Evolutionary conservation across 1,139 yeast genomes (phyloP), one percentile per base, ranked within the genome.

Genomic region (Lipomyces yarrowii): DNA sequence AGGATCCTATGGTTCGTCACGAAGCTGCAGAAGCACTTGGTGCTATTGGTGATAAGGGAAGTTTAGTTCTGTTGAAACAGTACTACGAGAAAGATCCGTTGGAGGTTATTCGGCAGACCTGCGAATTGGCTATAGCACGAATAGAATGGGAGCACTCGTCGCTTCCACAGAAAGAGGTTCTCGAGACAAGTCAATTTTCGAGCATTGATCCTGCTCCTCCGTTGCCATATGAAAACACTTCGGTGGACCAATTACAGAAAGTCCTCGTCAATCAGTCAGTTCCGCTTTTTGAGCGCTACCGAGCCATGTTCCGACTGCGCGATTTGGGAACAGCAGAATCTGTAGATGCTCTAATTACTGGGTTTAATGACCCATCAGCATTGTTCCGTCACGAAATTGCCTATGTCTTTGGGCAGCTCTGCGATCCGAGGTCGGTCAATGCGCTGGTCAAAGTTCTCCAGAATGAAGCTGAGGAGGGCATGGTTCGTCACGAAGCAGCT

Each of bases 401-500:
- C 39, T 96, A 94, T 76, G 98, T 96, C 26, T 93, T 94, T 77
- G 99, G 99, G 59, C 99, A 96, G 81, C 83, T 96, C 76, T 91
- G 96, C 77, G 92, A 91, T 78, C 97, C 98, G 21, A 92, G 88
- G 46, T 88, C 96, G 53, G 97, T 94, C 52, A 97, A 98, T 58
- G 83, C 96, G 32, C 84, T 96, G 72, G 84, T 91, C 70, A 87
- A 90, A 78, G 93, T 94, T 8, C 84, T 96, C 74, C 86, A 87
- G 73, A 87, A 91, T 77, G 86, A 83, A 66, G 76, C 79, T 21
- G 97, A 96, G 81, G 98, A 96, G 58, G 96, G 96, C 68, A 96
- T 96, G 99, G 99, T 96, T 48, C 89, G 99, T 81, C 99, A 96
- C 77, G 99, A 96, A 80, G 99, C 99, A 65, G 99, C 99, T 39